Evolutionary conservation across 106 monocot species (phyloP).

Genomic region (Gastrodia elata): DNA sequence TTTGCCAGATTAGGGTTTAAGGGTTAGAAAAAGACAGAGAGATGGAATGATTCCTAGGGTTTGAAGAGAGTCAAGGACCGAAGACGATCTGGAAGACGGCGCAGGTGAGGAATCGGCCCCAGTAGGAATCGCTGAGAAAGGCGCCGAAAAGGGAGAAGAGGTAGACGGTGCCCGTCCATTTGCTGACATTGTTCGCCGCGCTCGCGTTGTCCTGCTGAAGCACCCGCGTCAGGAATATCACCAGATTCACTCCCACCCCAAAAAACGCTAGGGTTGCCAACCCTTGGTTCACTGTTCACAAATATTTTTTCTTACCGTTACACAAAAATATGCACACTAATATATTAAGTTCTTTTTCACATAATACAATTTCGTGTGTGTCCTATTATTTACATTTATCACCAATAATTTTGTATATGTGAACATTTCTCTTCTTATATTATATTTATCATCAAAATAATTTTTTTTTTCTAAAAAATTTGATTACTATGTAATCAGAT

Average conservation of each 20-base stretch:
- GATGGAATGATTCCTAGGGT: too few species aligned
- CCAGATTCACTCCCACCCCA: constrained; percentile 30
- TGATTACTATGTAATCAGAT: too few species aligned
- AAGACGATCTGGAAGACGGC: constrained; percentile 25
- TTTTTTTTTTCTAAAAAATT: too few species aligned
- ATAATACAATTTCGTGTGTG: too few species aligned
- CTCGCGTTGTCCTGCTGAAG: constrained; percentile 21
- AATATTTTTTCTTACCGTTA: too few species aligned
- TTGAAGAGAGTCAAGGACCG: too few species aligned
- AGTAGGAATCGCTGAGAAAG: constrained; percentile 37
- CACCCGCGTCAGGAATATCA: constrained; percentile 26
- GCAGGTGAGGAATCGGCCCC: constrained; percentile 40
- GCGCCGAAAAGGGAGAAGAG: constrained; percentile 29
- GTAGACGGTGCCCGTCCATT: constrained; percentile 38
- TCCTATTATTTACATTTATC: too few species aligned
- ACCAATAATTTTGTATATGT: too few species aligned
- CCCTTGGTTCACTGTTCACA: constrained; percentile 26
- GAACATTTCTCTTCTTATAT: too few species aligned
- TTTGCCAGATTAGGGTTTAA: background rate
- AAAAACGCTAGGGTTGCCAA: constrained; percentile 33
- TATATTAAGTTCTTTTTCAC: too few species aligned
- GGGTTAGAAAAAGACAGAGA: constrained; percentile 14
- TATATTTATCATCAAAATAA: too few species aligned
- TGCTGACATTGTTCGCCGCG: constrained; percentile 35
- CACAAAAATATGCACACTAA: background rate